A percentile compares a stretch with the other conserved stretches of the same genome.
Evolutionary conservation across 768 basidiomycete genomes (phyloP).

Genomic region (Collybia sordida): DNA sequence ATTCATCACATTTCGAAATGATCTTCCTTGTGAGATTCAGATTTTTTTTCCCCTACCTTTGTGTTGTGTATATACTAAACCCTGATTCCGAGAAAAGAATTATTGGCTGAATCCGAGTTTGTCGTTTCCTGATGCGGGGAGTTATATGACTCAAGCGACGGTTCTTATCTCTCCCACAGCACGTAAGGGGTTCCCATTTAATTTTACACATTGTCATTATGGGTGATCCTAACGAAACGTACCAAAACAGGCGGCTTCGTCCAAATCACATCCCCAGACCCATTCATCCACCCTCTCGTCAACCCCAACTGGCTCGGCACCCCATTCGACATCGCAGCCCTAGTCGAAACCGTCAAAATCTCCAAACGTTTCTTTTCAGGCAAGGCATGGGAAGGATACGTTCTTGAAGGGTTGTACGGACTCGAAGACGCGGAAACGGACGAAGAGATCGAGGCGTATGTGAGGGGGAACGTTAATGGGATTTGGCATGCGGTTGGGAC

Average conservation of each 20-base stretch:
- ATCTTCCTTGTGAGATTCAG: neutral
- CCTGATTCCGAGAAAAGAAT: neutral
- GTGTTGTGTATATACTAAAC: neutral
- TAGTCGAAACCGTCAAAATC: conserved; percentile 10
- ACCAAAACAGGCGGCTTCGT: conserved; percentile 7
- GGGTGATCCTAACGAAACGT: neutral
- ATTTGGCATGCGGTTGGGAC: conserved; percentile 19
- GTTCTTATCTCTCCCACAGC: neutral
- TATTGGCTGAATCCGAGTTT: neutral
- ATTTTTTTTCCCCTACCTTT: neutral
- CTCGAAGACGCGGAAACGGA: neutral
- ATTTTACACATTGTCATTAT: too few species aligned
- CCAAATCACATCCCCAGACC: conserved; percentile 5
- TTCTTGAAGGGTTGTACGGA: neutral
- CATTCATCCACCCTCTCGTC: conserved; percentile 2
- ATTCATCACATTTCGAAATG: neutral
- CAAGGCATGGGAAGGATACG: conserved; percentile 9
- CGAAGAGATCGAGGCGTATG: conserved; percentile 7
- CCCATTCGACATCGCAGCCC: neutral
- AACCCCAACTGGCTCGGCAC: neutral
- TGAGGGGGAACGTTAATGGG: conserved; percentile 4
- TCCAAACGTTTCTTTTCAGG: conserved; percentile 8
- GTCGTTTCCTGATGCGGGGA: too few species aligned
- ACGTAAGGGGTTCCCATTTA: conserved; percentile 1
- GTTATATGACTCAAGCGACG: neutral